Evolutionary conservation across 805 yeast species (phyloP).

Genomic region (Spathaspora passalidarum): DNA sequence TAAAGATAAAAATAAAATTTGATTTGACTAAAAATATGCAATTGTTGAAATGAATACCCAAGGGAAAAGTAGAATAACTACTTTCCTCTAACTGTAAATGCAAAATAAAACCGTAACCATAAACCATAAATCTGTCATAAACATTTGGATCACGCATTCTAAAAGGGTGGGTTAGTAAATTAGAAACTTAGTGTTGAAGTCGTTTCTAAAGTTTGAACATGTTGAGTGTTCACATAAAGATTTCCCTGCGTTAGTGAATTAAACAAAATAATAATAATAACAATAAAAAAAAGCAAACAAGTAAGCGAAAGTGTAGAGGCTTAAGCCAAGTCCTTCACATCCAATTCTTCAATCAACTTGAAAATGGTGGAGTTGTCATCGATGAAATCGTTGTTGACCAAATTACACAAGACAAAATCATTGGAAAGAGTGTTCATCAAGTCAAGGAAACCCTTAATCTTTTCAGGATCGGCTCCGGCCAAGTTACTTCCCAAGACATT

Average conservation of each 20-base stretch:
- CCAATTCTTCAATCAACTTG: constrained; percentile 42
- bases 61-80: background rate
- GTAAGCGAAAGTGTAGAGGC: background rate
- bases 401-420: constrained; percentile 73
- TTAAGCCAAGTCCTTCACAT: constrained; percentile 13
- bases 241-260: constrained; percentile 24
- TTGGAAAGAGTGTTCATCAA: constrained; percentile 49
- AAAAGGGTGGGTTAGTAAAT: constrained; percentile 6
- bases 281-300: constrained; percentile 2
- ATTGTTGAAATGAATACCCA: constrained; percentile 28
- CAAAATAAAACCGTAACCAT: constrained; percentile 6
- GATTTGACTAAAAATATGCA: constrained; percentile 2
- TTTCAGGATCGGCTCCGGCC: constrained; percentile 28
- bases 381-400: constrained; percentile 82
- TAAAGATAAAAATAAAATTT: background rate
- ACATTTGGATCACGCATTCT: constrained; percentile 1
- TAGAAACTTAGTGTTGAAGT: constrained; percentile 6
- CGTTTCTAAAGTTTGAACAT: constrained; percentile 21
- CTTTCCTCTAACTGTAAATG: constrained; percentile 7
- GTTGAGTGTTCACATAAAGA: constrained; percentile 33
- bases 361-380: constrained; percentile 57
- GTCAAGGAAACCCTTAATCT: constrained; percentile 29
- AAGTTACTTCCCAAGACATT: constrained; percentile 42
- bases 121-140: background rate
- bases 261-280: constrained; percentile 6